Evolutionary conservation across 495 filamentous ascomycete genomes (phyloP).

Genomic region (Echria macrotheca): DNA sequence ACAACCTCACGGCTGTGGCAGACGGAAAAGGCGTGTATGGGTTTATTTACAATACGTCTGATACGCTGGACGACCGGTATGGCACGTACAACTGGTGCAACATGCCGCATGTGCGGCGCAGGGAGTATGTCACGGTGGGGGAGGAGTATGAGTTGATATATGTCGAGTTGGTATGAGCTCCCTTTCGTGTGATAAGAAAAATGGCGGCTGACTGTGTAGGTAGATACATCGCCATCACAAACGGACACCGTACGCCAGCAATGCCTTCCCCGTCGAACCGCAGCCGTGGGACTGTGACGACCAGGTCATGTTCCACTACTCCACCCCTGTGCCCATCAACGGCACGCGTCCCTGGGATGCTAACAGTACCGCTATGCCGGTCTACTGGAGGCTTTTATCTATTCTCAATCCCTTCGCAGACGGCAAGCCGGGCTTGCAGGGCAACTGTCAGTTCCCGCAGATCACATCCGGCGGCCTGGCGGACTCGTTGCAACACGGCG

Average conservation of each 20-base stretch:
- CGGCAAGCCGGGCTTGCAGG: conserved; percentile 52
- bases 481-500: conserved; percentile 62
- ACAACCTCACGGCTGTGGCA: conserved; percentile 49
- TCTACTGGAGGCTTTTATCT: conserved; percentile 56
- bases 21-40: conserved; percentile 51
- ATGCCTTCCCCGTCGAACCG: conserved; percentile 60
- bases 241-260: conserved; percentile 63
- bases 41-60: conserved; percentile 59
- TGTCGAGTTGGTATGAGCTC: conserved; percentile 64
- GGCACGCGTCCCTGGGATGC: too few relatives aligned
- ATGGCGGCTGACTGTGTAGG: too few relatives aligned
- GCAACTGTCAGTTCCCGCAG: conserved; percentile 67
- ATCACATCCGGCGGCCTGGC: conserved; percentile 58
- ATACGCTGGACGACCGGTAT: conserved; percentile 41
- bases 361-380: conserved; percentile 36
- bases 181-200: too few relatives aligned
- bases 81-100: conserved; percentile 69
- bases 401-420: conserved; percentile 54
- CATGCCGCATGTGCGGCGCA: conserved; percentile 63
- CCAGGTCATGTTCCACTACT: conserved; percentile 56
- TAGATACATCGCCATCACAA: conserved; percentile 74
- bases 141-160: conserved; percentile 53
- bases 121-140: conserved; percentile 48
- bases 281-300: conserved; percentile 62
- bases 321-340: conserved; percentile 37